These are phyloP conservation scores for Porcisia hertigi DNA, from an alignment of 208 protist genomes.

Conservation along the genomic window DNA sequence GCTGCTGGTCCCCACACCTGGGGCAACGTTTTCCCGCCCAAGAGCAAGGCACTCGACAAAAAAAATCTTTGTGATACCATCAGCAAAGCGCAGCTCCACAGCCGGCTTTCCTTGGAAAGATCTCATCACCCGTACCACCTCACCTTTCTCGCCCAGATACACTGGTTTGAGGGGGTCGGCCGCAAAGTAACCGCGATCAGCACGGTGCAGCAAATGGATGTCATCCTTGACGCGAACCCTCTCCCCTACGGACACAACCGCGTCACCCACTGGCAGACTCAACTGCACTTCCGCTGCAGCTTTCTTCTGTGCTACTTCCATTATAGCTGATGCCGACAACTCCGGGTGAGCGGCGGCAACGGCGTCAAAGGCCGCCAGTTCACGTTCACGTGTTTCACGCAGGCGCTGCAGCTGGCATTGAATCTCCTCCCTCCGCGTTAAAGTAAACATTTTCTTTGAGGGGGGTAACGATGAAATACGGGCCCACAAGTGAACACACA, in stretches of 20 bases:
- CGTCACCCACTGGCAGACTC: constrained; percentile 32
- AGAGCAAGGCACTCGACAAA: constrained; percentile 71
- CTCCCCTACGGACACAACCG: constrained; percentile 50
- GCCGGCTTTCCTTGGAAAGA: constrained; percentile 80
- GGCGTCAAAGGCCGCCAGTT: constrained; percentile 72
- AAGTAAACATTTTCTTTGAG: constrained; percentile 15
- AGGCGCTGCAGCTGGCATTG: constrained; percentile 70
- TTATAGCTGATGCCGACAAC: constrained; percentile 53
- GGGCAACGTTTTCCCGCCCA: constrained; percentile 2
- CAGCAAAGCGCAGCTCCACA: constrained; percentile 83
- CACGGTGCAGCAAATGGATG: constrained; percentile 30
- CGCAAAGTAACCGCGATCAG: constrained; percentile 62
- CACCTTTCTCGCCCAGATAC: constrained; percentile 78
- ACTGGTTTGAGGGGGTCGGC: constrained; percentile 75
- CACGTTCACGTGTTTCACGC: constrained; percentile 50
- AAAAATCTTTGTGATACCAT: constrained; percentile 78
- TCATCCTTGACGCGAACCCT: constrained; percentile 67
- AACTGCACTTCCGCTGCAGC: constrained; percentile 32
- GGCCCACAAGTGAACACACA: background rate
- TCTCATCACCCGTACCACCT: constrained; percentile 58
- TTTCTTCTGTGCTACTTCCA: constrained; percentile 45
- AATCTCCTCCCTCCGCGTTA: constrained; percentile 63
- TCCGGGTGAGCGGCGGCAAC: constrained; percentile 36
- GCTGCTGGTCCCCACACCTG: background rate
- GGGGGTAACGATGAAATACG: background rate